Evolutionary conservation across 2,329 filamentous ascomycete genomes (phyloP), one percentile per base, ranked within the genome.

Genomic region (Fusarium burgessii): DNA sequence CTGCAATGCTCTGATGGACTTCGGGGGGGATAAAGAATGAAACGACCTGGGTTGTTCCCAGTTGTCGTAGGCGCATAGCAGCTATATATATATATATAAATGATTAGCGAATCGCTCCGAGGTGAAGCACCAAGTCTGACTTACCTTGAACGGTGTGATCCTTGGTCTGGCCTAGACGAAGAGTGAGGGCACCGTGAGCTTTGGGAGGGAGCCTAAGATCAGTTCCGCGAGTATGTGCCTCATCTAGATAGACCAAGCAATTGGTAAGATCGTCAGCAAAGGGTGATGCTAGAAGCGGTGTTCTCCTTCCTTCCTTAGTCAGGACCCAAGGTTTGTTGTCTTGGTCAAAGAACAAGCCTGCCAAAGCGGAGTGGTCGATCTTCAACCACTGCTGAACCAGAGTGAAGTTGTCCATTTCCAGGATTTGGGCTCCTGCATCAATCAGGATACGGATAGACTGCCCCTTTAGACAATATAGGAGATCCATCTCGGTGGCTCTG

Each of bases 391-490:
- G 77, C 14, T 78, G 78, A 0, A 82, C 88, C 0, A 91, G 77
- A 0, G 78, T 77, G 3, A 76, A 52, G 71, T 90, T 92, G 63
- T 85, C 82, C 80, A 89, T 87, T 71, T 92, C 90, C 0, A 92
- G 76, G 17, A 92, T 87, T 17, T 89, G 86, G 0, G 90, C 90
- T 0, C 90, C 90, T 0, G 89, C 87, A 74, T 92, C 90, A 1
- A 92, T 89, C 0, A 92, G 79, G 0, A 92, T 81, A 0, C 82
- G 80, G 15, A 90, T 89, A 0, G 71, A 49, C 0, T 61, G 66
- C 2, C 2, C 9, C 6, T 59, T 59, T 15, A 75, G 51, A 18
- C 65, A 60, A 12, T 46, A 14, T 1, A 75, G 77, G 1, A 92
- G 77, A 0, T 71, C 68, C 5, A 63, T 32, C 17, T 75, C 78